phyloP scores from a whole-genome alignment of 2,329 filamentous ascomycete species.

The Ophiostoma ips region DNA sequence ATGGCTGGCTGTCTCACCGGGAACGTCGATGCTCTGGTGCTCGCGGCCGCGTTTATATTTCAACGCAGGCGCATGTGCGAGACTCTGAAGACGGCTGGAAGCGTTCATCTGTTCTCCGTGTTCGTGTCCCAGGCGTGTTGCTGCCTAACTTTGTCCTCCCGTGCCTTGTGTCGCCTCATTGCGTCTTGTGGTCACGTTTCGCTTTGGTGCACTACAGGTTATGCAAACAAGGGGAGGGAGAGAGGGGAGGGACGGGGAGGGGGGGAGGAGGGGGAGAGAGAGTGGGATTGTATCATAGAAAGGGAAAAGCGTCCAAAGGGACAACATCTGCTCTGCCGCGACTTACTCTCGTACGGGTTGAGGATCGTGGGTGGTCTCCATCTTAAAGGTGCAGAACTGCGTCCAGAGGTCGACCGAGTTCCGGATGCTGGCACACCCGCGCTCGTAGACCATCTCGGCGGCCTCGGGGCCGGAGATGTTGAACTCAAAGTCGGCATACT shows the following conservation, averaged over 20 bases:
- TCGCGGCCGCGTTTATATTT: too few species aligned
- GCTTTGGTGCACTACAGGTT: conserved; percentile 46
- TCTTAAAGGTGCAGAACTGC: conserved; percentile 95
- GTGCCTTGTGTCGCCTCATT: conserved; percentile 15
- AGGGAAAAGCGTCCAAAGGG: too few species aligned
- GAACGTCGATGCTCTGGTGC: conserved; percentile 15
- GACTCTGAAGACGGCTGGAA: background rate
- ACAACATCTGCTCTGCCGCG: too few species aligned
- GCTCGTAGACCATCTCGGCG: conserved; percentile 94
- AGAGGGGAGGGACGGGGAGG: background rate
- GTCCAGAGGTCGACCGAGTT: conserved; percentile 95
- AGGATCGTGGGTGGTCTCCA: conserved; percentile 88
- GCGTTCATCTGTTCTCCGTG: background rate
- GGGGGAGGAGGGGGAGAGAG: background rate
- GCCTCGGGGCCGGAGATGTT: conserved; percentile 93
- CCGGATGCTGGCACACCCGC: conserved; percentile 82
- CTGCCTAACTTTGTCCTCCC: background rate
- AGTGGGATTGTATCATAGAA: background rate
- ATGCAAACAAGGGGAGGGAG: conserved; percentile 7
- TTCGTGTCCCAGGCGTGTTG: background rate
- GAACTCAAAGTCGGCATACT: conserved; percentile 96
- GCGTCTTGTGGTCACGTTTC: background rate
- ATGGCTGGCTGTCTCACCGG: conserved; percentile 56
- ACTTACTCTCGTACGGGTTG: conserved; percentile 99
- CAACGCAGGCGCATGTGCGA: background rate